A percentile compares a stretch with the other conserved stretches of the same genome.
These are phyloP conservation scores for Trypanosoma boissoni DNA, from an alignment of 208 protist genomes.

Conservation along the genomic window DNA sequence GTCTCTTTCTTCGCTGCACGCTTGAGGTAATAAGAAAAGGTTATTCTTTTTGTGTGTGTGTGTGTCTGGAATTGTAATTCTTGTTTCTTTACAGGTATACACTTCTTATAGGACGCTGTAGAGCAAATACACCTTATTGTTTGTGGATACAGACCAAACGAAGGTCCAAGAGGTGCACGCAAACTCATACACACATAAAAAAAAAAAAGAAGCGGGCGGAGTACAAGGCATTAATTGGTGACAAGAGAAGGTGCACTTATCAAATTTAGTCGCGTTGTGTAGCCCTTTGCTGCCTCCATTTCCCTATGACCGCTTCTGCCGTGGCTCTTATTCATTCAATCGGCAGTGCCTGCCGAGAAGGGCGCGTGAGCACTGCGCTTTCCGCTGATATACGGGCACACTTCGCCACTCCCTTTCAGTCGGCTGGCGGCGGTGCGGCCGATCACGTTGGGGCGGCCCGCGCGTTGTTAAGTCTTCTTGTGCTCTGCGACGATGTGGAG, in stretches of 20 bases:
- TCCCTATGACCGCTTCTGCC: constrained; percentile 11
- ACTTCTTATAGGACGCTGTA: too few species aligned
- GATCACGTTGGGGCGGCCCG: constrained; percentile 14
- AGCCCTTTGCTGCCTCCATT: background rate
- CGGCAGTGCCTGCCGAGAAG: constrained; percentile 22
- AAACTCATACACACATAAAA: too few species aligned
- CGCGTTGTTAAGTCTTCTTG: constrained; percentile 20
- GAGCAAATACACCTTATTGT: too few species aligned
- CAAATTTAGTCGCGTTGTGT: too few species aligned
- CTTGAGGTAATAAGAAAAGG: too few species aligned
- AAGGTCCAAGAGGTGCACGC: too few species aligned
- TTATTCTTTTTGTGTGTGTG: too few species aligned
- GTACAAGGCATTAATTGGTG: too few species aligned
- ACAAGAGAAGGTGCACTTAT: too few species aligned
- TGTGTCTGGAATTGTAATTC: too few species aligned
- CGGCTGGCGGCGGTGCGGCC: background rate
- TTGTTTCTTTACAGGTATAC: too few species aligned
- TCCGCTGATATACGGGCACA: constrained; percentile 39
- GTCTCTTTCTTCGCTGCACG: background rate
- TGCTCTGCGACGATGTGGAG: constrained; percentile 27
- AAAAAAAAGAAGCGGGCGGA: background rate
- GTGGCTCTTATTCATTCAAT: constrained; percentile 20
- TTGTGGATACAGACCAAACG: too few species aligned
- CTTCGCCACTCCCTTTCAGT: constrained; percentile 39
- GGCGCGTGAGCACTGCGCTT: constrained; percentile 28